Evolutionary conservation across 495 filamentous ascomycete species (phyloP).

Genomic region (Aspergillus incahuasiensis): DNA sequence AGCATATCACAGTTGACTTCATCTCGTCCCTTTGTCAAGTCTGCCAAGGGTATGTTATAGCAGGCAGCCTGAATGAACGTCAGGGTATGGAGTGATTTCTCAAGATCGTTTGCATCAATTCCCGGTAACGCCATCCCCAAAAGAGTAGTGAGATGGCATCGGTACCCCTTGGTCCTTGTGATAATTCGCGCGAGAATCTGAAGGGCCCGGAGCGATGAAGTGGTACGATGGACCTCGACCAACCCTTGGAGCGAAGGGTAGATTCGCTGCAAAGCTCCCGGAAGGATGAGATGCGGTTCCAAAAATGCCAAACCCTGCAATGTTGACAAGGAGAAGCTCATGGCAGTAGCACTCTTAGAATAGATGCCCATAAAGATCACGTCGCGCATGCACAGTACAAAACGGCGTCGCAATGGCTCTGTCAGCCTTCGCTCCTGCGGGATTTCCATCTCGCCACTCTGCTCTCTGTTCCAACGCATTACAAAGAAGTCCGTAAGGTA

Average conservation of each 20-base stretch:
- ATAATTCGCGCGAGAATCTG: conserved; percentile 87
- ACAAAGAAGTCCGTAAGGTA: conserved; percentile 96
- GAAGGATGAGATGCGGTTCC: conserved; percentile 87
- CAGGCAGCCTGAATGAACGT: conserved; percentile 92
- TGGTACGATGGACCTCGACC: conserved; percentile 95
- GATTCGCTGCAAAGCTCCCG: conserved; percentile 90
- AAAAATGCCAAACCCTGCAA: conserved; percentile 85
- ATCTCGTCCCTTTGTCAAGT: conserved; percentile 66
- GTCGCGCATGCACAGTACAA: conserved; percentile 85
- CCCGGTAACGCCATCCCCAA: conserved; percentile 89
- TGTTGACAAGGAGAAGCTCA: conserved; percentile 85
- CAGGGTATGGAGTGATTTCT: conserved; percentile 90
- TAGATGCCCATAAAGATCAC: conserved; percentile 99
- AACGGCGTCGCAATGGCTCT: conserved; percentile 74
- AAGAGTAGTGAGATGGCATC: conserved; percentile 90
- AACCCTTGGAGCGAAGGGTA: conserved; percentile 95
- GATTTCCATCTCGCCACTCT: conserved; percentile 82
- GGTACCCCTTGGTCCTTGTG: conserved; percentile 83
- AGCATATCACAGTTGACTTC: conserved; percentile 69
- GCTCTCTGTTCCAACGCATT: conserved; percentile 95
- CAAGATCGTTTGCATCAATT: conserved; percentile 96
- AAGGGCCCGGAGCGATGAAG: conserved; percentile 84
- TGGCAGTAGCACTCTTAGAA: conserved; percentile 83
- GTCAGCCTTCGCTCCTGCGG: conserved; percentile 76
- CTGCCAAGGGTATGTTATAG: conserved; percentile 88